phyloP scores from a whole-genome alignment of 306 rosid genomes.

The Dalbergia cochinchinensis region DNA sequence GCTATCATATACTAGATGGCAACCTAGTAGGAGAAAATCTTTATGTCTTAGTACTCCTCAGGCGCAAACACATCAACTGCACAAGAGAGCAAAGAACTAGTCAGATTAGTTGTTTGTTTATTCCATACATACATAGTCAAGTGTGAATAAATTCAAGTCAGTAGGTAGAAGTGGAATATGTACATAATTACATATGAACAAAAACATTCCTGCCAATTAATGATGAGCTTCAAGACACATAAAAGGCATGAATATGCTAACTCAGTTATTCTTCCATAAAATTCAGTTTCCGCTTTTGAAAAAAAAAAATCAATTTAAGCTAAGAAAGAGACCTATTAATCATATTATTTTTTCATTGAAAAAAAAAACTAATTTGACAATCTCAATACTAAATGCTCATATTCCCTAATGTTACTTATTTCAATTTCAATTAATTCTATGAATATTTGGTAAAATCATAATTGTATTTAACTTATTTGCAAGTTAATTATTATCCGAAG shows the following conservation, averaged over 20 bases:
- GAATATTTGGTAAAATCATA: background rate
- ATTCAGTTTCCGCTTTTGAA: background rate
- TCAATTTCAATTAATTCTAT: background rate
- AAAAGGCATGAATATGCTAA: background rate
- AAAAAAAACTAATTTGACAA: no score
- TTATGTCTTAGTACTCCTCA: conserved; percentile 36
- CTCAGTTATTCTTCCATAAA: background rate
- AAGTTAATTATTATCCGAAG: background rate
- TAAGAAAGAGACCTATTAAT: no score
- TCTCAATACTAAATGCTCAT: background rate
- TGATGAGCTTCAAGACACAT: background rate
- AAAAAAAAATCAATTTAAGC: background rate
- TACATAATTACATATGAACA: background rate
- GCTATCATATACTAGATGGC: conserved; percentile 49
- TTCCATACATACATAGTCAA: background rate
- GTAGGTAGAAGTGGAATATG: background rate
- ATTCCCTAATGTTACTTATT: background rate
- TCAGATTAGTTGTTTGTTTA: background rate
- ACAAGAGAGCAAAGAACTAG: conserved; percentile 4
- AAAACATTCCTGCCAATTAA: background rate
- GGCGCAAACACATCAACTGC: conserved; percentile 53
- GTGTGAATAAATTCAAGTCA: background rate
- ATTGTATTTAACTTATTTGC: background rate
- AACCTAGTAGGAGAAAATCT: conserved; percentile 36
- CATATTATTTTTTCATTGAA: no score